phyloP scores from a whole-genome alignment of 1,284 basidiomycete species.

The Meripilus lineatus region DNA sequence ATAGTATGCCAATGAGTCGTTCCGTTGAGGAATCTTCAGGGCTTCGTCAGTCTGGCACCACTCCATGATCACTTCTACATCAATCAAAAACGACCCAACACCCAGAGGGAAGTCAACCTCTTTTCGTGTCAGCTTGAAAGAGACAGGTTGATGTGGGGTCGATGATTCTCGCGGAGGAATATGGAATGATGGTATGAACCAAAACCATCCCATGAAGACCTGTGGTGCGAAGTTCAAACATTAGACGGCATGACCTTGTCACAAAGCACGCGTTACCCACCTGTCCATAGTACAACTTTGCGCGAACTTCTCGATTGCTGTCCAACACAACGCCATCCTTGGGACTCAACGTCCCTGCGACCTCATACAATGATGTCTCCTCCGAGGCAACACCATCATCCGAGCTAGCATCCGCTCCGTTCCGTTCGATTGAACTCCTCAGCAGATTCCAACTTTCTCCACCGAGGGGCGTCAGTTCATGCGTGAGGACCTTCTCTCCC shows the following conservation, averaged over 20 bases:
- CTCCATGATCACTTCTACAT: constrained; percentile 49
- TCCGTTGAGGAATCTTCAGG: constrained; percentile 16
- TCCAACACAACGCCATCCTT: constrained; percentile 57
- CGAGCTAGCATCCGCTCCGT: constrained; percentile 16
- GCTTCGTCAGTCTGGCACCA: constrained; percentile 22
- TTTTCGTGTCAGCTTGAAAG: constrained; percentile 43
- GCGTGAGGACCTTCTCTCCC: constrained; percentile 39
- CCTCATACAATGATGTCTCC: constrained; percentile 38
- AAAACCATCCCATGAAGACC: constrained; percentile 78
- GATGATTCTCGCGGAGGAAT: constrained; percentile 42
- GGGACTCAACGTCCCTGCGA: constrained; percentile 24
- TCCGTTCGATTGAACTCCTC: constrained; percentile 29
- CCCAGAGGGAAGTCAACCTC: constrained; percentile 78
- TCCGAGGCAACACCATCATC: constrained; percentile 34
- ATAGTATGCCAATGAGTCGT: constrained; percentile 16
- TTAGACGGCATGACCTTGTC: background rate
- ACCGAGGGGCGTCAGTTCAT: constrained; percentile 41
- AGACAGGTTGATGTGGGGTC: constrained; percentile 16
- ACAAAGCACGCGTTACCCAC: constrained; percentile 35
- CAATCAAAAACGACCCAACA: constrained; percentile 58
- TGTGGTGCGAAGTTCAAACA: constrained; percentile 20
- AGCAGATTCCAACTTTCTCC: constrained; percentile 40
- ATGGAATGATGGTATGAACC: constrained; percentile 82
- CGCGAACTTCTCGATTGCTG: constrained; percentile 65
- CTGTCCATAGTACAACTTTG: constrained; percentile 75